These are phyloP conservation scores for Trichopus zeylanicus DNA, from an alignment of 116 monocot genomes.

Conservation along the genomic window DNA sequence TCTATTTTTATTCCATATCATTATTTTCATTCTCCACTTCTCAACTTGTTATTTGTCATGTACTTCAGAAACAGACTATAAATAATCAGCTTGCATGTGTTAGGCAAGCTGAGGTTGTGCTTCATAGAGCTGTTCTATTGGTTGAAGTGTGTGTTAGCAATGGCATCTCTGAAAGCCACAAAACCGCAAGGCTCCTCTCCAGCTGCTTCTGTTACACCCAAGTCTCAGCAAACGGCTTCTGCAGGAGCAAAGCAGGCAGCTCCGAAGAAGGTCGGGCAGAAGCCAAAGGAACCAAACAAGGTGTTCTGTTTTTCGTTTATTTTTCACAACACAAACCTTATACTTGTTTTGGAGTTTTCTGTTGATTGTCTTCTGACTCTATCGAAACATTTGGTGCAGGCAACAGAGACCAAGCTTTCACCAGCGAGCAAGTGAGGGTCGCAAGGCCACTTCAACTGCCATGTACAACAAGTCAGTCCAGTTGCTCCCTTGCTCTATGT, in stretches of 20 bases:
- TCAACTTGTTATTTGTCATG: not conserved
- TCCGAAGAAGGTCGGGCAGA: slow-evolving; percentile 12
- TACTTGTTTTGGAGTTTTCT: not conserved
- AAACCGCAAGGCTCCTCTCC: slow-evolving; percentile 5
- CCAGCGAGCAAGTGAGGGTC: not conserved
- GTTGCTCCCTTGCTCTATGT: not conserved
- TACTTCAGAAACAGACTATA: not conserved
- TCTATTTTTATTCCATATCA: not conserved
- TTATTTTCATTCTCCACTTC: not conserved
- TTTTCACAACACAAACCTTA: not conserved
- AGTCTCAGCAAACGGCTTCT: not conserved
- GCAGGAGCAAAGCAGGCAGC: not conserved
- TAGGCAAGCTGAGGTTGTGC: not conserved
- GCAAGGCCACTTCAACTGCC: not conserved
- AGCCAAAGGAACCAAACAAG: slow-evolving; percentile 11
- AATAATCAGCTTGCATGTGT: not conserved
- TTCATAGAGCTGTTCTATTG: too few relatives aligned
- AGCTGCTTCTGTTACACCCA: not conserved
- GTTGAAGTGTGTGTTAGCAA: slow-evolving; percentile 1
- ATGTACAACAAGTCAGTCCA: not conserved
- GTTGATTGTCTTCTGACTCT: too few relatives aligned
- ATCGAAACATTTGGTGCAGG: not conserved
- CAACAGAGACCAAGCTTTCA: not conserved
- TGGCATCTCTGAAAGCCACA: slow-evolving; percentile 17
- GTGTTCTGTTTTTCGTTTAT: not conserved